phyloP scores from a whole-genome alignment of 139 green algal genomes.

The Tetraselmis striata region DNA sequence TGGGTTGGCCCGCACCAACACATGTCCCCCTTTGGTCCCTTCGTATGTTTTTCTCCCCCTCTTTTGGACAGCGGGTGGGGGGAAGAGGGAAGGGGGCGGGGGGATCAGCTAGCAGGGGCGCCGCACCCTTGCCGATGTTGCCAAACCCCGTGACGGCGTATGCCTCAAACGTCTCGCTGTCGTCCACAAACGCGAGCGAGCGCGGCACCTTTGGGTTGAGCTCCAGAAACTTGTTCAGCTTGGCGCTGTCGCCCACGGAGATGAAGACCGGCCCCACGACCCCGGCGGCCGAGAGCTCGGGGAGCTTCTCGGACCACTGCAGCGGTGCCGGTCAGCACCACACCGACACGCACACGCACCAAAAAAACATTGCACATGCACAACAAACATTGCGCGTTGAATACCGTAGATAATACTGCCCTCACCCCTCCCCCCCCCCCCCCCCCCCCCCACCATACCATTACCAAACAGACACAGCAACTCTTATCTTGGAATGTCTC shows the following conservation, averaged over 20 bases:
- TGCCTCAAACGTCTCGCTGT: slow-evolving; percentile 7
- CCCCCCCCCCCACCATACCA: no score
- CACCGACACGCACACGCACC: not conserved
- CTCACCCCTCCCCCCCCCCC: no score
- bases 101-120: no score
- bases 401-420: not conserved
- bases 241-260: slow-evolving; percentile 17
- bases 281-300: not conserved
- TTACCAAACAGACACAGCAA: no score
- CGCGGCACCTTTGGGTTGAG: slow-evolving; percentile 8
- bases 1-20: no score
- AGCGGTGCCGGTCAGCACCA: not conserved
- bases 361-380: not conserved
- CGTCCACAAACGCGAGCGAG: slow-evolving; percentile 16
- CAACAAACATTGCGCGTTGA: not conserved
- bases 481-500: no score
- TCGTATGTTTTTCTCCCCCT: no score
- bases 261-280: slow-evolving; percentile 1
- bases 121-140: slow-evolving; percentile 7
- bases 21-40: no score
- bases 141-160: slow-evolving; percentile 17
- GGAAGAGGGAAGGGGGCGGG: no score
- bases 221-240: slow-evolving; percentile 28
- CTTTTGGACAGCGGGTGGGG: no score
- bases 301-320: not conserved